Conservation (phyloP, 768 basidiomycete species). For the Terana coerulea region DNA sequence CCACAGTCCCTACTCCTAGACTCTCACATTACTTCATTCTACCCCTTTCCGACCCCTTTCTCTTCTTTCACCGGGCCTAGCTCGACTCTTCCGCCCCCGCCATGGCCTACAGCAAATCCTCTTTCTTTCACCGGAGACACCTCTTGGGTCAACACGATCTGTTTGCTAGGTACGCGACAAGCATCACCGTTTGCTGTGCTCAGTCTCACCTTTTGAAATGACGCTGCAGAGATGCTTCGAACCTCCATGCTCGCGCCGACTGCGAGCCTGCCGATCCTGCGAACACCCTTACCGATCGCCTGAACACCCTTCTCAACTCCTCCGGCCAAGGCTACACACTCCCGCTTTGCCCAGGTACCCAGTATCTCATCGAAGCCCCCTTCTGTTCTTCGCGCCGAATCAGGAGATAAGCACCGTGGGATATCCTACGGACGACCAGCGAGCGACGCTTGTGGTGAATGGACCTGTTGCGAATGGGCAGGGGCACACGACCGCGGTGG, state of each 20-base stretch:
- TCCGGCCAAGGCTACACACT: conserved; percentile 66
- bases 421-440: conserved; percentile 61
- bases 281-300: conserved; percentile 57
- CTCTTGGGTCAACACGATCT: conserved; percentile 3
- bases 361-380: conserved; percentile 64
- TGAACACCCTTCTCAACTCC: conserved; percentile 61
- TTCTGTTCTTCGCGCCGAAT: conserved; percentile 59
- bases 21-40: not conserved
- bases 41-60: not conserved
- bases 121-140: conserved; percentile 10
- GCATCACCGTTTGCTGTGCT: not conserved
- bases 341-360: conserved; percentile 56
- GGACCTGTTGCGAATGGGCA: conserved; percentile 59
- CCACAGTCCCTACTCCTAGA: conserved; percentile 10
- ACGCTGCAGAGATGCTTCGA: conserved; percentile 3
- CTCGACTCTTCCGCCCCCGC: not conserved
- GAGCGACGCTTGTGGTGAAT: conserved; percentile 67
- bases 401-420: conserved; percentile 83
- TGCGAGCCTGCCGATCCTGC: conserved; percentile 49
- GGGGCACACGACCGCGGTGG: conserved; percentile 71
- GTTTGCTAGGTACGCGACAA: conserved; percentile 10
- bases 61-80: not conserved
- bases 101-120: conserved; percentile 4
- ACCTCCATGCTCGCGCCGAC: conserved; percentile 18
- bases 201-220: not conserved